Base-by-base conservation (phyloP, 2,329 filamentous ascomycete genomes). In the Parascedosporium putredinis region DNA sequence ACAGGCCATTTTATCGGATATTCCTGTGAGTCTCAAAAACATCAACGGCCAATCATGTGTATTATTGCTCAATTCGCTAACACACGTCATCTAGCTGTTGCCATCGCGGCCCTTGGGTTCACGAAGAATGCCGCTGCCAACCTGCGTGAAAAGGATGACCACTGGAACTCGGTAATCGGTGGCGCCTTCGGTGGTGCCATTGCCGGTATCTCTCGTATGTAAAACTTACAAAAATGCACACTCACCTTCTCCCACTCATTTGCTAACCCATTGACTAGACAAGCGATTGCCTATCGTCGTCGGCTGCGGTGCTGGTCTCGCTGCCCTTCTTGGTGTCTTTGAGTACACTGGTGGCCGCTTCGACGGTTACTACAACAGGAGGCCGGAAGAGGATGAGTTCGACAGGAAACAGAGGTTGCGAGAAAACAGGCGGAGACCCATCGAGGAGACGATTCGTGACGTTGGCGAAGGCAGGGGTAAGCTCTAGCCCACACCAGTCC, bases 381-480 rank as follows among this genome's bases (percentile, higher is more conserved):
- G 27, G 12, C 12, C 72, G 38, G 74, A 82, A 47, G 75, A 83
- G 46, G 75, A 79, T 49, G 86, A 91, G 64, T 88, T 85, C 54
- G 83, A 82, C 59, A 78, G 81, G 65, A 89, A 89, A 70, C 82
- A 91, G 65, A 74, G 73, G 55, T 55, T 90, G 63, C 79, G 88
- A 64, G 83, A 78, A 71, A 83, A 83, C 62, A 84, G 84, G 65
- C 79, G 88, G 64, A 72, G 83, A 62, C 84, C 88, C 23, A 73
- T 79, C 22, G 84, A 88, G 64, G 84, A 95, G 72, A 95, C 87
- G 2, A 71, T 95, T 56, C 78, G 80, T 22, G 79, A 91, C 61
- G 62, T 95, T 59, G 90, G 89, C 49, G 90, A 96, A 73, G 88
- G 88, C 57, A 79, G 89, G 78, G 88, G 88, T 91, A 76, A 61